Conservation (phyloP, 148 eudicot species). For the Nepenthes gracilis region DNA sequence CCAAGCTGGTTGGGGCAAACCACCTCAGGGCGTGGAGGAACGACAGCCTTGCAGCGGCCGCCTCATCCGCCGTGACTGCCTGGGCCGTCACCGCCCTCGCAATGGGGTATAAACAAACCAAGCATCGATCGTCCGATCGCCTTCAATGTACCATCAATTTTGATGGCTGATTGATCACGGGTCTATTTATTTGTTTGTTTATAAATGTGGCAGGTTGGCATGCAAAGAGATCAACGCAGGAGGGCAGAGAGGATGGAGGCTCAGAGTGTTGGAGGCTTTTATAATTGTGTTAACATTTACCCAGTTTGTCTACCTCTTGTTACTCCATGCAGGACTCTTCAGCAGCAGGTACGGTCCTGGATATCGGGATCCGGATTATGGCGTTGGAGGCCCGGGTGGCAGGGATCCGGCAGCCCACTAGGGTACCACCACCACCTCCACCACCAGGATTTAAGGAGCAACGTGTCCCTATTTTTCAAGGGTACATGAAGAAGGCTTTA, state of each 20-base stretch:
- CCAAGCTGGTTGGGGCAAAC: constrained; percentile 61
- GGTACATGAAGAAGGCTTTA: no score
- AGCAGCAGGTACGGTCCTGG: constrained; percentile 27
- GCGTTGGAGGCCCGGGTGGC: constrained; percentile 4
- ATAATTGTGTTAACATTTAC: constrained; percentile 41
- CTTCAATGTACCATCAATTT: no score
- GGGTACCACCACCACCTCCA: not conserved
- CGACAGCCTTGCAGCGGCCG: constrained; percentile 78
- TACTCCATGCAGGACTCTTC: constrained; percentile 53
- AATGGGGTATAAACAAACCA: constrained; percentile 41
- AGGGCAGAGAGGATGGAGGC: constrained; percentile 80
- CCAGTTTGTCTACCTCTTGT: constrained; percentile 33
- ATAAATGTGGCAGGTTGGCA: constrained; percentile 39
- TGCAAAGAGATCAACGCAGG: constrained; percentile 63
- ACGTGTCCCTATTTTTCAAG: no score
- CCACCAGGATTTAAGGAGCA: no score
- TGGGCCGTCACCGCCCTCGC: constrained; percentile 91
- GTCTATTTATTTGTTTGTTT: not conserved
- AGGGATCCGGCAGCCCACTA: constrained; percentile 10
- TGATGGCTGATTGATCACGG: not conserved
- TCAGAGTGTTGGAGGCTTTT: constrained; percentile 52
- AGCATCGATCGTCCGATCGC: not conserved
- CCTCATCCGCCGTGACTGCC: constrained; percentile 45
- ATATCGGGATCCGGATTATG: constrained; percentile 24
- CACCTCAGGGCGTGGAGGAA: constrained; percentile 72